Base-by-base conservation (phyloP, 768 basidiomycete species). In the Crepidotus variabilis region DNA sequence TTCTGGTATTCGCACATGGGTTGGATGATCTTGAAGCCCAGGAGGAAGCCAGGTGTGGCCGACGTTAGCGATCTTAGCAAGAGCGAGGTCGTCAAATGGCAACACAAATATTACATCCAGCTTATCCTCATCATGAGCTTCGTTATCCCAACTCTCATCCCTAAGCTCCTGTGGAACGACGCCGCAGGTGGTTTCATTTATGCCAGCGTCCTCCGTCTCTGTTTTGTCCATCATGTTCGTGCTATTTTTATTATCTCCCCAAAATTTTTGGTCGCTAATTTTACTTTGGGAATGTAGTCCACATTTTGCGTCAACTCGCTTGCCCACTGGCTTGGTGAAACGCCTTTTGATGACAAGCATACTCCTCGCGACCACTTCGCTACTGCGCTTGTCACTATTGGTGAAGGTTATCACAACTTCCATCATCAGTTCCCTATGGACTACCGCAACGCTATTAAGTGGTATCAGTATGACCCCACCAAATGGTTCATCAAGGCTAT, bases 401-500 rank as follows among this genome's bases (percentile, higher is more conserved):
- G 94, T 53, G 94, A 98, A 72, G 94, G 94, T 14, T 98, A 98
- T 77, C 94, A 98, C 79, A 98, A 98, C 73, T 96, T 96, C 84
- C 94, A 98, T 75, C 94, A 98, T 59, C 78, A 87, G 67, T 96
- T 96, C 83, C 94, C 94, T 6, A 93, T 93, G 90, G 94, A 98
- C 71, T 98, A 94, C 77, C 84, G 94, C 22, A 96, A 96, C 66
- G 94, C 94, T 55, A 93, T 96, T 79, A 92, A 80, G 71, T 93
- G 91, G 91, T 91, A 90, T 71, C 91, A 94, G 67, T 94, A 93
- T 65, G 91, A 93, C 67, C 92, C 92, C 9, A 94, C 92, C 34
- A 94, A 94, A 70, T 94, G 92, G 92, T 90, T 92, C 76, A 94
- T 93, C 73, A 80, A 77, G 75, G 71, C 72, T 10, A 80, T 79